A percentile compares a stretch with the other conserved stretches of the same genome.
These are phyloP conservation scores for Cenchrus americanus DNA, from an alignment of 176 grass and related monocot species.

Conservation along the genomic window DNA sequence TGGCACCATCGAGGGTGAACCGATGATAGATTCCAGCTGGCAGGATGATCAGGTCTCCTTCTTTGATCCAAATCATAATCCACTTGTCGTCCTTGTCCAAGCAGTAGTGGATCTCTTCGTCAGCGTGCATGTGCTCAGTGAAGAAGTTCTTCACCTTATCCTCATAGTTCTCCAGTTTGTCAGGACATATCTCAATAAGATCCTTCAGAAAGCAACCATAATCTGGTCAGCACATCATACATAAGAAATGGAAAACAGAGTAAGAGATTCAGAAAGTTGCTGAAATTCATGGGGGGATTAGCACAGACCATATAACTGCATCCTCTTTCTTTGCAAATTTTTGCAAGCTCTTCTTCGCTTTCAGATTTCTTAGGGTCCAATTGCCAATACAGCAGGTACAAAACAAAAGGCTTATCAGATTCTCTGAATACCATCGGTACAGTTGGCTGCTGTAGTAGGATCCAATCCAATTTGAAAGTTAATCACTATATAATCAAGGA, in stretches of 20 bases:
- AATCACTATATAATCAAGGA: background rate
- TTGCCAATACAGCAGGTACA: conserved; percentile 61
- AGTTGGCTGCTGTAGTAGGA: background rate
- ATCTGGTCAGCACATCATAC: conserved; percentile 20
- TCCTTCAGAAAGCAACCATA: conserved; percentile 55
- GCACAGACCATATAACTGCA: conserved; percentile 78
- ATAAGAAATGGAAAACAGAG: conserved; percentile 1
- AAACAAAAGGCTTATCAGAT: background rate
- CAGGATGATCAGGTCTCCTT: conserved; percentile 87
- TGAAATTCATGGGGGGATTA: background rate
- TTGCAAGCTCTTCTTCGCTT: conserved; percentile 67
- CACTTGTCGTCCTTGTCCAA: conserved; percentile 86
- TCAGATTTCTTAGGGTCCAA: conserved; percentile 77
- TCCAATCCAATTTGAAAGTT: conserved; percentile 21
- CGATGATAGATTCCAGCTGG: conserved; percentile 90
- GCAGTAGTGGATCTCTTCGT: conserved; percentile 95
- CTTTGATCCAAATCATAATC: conserved; percentile 86
- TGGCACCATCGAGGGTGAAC: conserved; percentile 66
- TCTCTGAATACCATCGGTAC: background rate
- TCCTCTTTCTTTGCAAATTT: conserved; percentile 80
- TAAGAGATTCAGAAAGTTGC: background rate
- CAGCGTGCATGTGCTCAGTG: conserved; percentile 80
- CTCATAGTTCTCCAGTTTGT: conserved; percentile 88
- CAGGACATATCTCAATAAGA: conserved; percentile 76
- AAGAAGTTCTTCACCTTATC: conserved; percentile 90